Conservation (phyloP, 1,284 basidiomycete genomes). For the Ceratobasidium sp. region DNA sequence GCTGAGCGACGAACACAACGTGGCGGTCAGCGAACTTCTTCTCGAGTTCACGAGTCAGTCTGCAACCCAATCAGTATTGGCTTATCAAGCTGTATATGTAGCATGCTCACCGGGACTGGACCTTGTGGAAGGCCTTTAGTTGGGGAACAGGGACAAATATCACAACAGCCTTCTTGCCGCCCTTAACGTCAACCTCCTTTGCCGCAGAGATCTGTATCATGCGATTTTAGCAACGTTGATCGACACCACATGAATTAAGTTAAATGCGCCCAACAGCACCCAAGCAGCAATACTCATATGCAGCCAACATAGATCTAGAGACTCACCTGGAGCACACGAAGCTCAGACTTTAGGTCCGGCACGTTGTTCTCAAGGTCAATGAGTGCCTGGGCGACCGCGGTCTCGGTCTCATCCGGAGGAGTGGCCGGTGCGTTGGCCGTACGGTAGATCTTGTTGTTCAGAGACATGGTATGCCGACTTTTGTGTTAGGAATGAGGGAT, state of each 20-base stretch:
- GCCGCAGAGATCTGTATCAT: constrained; percentile 82
- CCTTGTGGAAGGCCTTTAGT: constrained; percentile 98
- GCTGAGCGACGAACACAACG: constrained; percentile 98
- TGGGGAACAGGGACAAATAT: constrained; percentile 98
- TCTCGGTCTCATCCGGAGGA: constrained; percentile 92
- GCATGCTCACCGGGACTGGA: constrained; percentile 88
- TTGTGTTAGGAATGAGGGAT: constrained; percentile 5
- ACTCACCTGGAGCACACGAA: constrained; percentile 80
- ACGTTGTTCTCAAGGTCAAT: constrained; percentile 98
- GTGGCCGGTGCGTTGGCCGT: constrained; percentile 94
- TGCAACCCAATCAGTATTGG: constrained; percentile 49
- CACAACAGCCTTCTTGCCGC: constrained; percentile 99
- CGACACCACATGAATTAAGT: neutral
- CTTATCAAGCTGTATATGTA: constrained; percentile 1
- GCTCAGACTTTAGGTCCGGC: constrained; percentile 96
- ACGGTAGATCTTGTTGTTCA: constrained; percentile 83
- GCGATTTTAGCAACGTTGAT: neutral
- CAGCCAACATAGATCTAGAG: neutral
- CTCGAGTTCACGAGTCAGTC: constrained; percentile 98
- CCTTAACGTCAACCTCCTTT: constrained; percentile 98
- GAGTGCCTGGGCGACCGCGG: constrained; percentile 92
- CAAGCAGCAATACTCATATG: neutral
- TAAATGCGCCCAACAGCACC: no score
- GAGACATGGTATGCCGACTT: constrained; percentile 27
- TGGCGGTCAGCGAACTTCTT: constrained; percentile 99